Evolutionary conservation across 192 early-diverging fungal species (phyloP).

Genomic region (Cladochytrium replicatum): DNA sequence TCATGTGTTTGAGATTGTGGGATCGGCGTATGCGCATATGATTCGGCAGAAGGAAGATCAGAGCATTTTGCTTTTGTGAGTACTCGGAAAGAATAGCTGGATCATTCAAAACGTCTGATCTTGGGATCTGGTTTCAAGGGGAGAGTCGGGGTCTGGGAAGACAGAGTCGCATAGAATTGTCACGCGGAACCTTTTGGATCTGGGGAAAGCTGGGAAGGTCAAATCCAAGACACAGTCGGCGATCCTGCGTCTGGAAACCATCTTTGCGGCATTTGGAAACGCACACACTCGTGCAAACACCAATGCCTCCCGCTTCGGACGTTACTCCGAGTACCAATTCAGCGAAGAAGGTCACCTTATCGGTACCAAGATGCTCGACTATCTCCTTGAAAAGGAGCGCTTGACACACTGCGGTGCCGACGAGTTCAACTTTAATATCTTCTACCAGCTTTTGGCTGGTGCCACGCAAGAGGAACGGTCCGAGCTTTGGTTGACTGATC

Average conservation of each 20-base stretch:
- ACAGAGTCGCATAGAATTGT: conserved; percentile 67
- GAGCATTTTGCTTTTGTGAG: conserved; percentile 76
- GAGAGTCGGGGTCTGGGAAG: conserved; percentile 83
- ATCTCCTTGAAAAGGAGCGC: conserved; percentile 77
- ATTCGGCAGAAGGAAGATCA: conserved; percentile 80
- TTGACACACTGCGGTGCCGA: conserved; percentile 45
- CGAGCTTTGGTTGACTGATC: conserved; percentile 61
- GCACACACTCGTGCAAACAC: conserved; percentile 53
- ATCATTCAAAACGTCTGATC: conserved; percentile 12
- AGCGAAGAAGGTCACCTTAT: conserved; percentile 68
- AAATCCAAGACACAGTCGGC: conserved; percentile 64
- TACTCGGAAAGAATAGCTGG: conserved; percentile 2
- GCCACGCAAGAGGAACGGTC: conserved; percentile 63
- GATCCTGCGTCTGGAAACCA: conserved; percentile 53
- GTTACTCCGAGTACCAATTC: conserved; percentile 85
- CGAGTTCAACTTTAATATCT: conserved; percentile 89
- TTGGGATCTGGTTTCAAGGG: conserved; percentile 37
- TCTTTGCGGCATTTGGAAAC: conserved; percentile 68
- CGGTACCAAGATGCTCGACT: conserved; percentile 70
- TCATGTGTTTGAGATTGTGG: conserved; percentile 78
- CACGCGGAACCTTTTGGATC: conserved; percentile 58
- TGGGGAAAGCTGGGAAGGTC: conserved; percentile 65
- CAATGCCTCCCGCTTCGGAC: conserved; percentile 57
- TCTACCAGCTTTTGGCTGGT: conserved; percentile 77
- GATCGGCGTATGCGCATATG: conserved; percentile 82